Base-by-base conservation (phyloP, 345 rosid species). In the Triadica sebifera region DNA sequence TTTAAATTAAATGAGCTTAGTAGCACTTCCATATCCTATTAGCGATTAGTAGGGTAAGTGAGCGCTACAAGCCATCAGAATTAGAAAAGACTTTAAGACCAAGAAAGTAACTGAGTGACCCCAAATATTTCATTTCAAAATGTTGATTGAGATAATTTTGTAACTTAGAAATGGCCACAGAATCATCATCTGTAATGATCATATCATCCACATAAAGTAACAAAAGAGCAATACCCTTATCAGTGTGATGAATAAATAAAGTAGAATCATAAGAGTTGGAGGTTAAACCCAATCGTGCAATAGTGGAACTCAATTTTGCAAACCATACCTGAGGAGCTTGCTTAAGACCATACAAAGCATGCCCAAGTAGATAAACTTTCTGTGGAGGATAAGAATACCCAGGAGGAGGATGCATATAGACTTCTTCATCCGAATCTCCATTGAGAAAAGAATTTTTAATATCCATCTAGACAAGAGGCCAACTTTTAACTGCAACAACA, bases 41-140 rank as follows among this genome's bases (percentile, higher is more conserved):
- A n/a, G n/a, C n/a, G n/a, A n/a, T n/a, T n/a, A n/a, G n/a, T n/a
- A n/a, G n/a, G n/a, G n/a, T n/a, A n/a, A n/a, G n/a, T n/a, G n/a
- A n/a, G n/a, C n/a, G n/a, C n/a, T n/a, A n/a, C n/a, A n/a, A n/a
- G 17, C 52, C 45, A 17, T 63, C 3, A 49, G 50, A 46, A 45
- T 5, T 1, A 4, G 25, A 29, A 45, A 0, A 66, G 10, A 66
- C 50, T 66, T 68, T 59, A 50, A 24, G 39, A 0, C 58, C 39
- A 1, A 12, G 19, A 1, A 50, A 68, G 19, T 49, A 50, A 17
- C 50, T 4, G 7, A 68, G 38, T 47, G 22, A 6, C 34, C 39
- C 45, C 0, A 68, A 15, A 50, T 68, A 12, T 49, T 68, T 51
- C 72, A 68, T 68, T 4, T 68, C 12, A 29, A 68, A 68, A 50